A percentile compares a stretch with the other conserved stretches of the same genome.
Conservation (phyloP, 495 filamentous ascomycete species). For the Cercophora sp. region DNA sequence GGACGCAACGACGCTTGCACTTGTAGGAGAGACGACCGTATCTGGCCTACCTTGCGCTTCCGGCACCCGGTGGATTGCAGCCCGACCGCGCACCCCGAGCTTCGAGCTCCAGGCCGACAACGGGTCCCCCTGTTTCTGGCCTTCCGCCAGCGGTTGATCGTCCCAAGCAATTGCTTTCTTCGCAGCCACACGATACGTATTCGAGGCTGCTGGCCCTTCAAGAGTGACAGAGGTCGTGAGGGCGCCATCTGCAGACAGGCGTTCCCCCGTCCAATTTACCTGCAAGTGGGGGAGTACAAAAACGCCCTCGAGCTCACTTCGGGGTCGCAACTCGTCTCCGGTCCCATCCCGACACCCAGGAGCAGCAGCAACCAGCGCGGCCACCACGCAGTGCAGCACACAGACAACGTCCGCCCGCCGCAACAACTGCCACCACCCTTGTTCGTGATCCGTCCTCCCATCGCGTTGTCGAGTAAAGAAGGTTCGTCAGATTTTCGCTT, state of each 20-base stretch:
- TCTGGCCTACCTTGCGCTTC: too few relatives aligned
- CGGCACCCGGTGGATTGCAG: too few relatives aligned
- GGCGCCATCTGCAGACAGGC: slow-evolving; percentile 7
- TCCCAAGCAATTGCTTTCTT: slow-evolving; percentile 2
- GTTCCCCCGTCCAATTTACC: slow-evolving; percentile 1
- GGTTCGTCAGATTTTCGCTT: slow-evolving; percentile 3
- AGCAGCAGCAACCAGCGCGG: slow-evolving; percentile 3
- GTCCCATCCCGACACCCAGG: slow-evolving; percentile 1
- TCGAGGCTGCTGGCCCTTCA: slow-evolving; percentile 9
- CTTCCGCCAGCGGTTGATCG: slow-evolving; percentile 10
- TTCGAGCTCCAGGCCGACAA: too few relatives aligned
- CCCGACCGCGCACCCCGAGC: too few relatives aligned
- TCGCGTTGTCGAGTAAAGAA: background rate
- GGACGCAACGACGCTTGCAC: too few relatives aligned
- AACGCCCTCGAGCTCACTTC: slow-evolving; percentile 6
- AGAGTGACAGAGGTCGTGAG: slow-evolving; percentile 6
- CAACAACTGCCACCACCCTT: background rate
- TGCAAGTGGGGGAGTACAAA: slow-evolving; percentile 16
- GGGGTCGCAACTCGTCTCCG: slow-evolving; percentile 13
- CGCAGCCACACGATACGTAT: slow-evolving; percentile 11
- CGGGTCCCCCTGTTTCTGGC: slow-evolving; percentile 2
- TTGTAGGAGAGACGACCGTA: too few relatives aligned
- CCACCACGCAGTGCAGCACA: background rate
- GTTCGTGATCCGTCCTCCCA: background rate
- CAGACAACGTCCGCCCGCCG: too few relatives aligned